phyloP scores from a whole-genome alignment of 495 filamentous ascomycete genomes.

The Staphylotrichum longicolle region DNA sequence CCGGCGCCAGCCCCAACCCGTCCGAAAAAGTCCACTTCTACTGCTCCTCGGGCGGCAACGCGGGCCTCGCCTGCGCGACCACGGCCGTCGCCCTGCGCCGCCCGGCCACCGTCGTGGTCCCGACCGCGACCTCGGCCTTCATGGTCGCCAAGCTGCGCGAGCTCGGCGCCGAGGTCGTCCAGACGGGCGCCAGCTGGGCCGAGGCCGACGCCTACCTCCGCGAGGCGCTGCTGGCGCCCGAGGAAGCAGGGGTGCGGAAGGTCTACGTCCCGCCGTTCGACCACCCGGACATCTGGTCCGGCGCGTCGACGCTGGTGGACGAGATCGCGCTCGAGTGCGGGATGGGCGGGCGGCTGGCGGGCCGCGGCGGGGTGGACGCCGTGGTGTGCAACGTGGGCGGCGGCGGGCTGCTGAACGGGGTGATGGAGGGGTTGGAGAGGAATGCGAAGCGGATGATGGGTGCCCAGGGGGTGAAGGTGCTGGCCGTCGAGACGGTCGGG shows the following conservation, averaged over 20 bases:
- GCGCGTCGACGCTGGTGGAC: constrained; percentile 67
- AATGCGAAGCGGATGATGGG: constrained; percentile 33
- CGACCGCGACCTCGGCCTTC: constrained; percentile 59
- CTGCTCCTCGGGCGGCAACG: constrained; percentile 85
- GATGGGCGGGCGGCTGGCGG: constrained; percentile 19
- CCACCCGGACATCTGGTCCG: constrained; percentile 79
- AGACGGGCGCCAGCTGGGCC: constrained; percentile 67
- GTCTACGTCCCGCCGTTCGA: constrained; percentile 96
- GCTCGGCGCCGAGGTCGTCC: constrained; percentile 68
- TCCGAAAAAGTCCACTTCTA: constrained; percentile 67
- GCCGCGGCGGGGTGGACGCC: constrained; percentile 50
- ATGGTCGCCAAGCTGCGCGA: constrained; percentile 75
- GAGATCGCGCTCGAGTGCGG: constrained; percentile 56
- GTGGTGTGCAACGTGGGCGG: constrained; percentile 86
- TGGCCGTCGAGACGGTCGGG: constrained; percentile 80
- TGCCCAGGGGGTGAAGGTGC: constrained; percentile 49
- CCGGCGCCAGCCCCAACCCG: constrained; percentile 22
- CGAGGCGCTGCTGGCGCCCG: constrained; percentile 51
- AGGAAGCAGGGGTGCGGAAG: constrained; percentile 45
- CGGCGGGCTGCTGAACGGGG: constrained; percentile 78
- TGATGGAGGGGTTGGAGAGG: constrained; percentile 68
- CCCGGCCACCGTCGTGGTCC: constrained; percentile 75
- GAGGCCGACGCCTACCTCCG: constrained; percentile 76
- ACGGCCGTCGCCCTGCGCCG: constrained; percentile 66
- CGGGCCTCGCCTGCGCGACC: constrained; percentile 84